Evolutionary conservation across 139 green algal species (phyloP).

Genomic region (Astrephomene gubernaculifera): DNA sequence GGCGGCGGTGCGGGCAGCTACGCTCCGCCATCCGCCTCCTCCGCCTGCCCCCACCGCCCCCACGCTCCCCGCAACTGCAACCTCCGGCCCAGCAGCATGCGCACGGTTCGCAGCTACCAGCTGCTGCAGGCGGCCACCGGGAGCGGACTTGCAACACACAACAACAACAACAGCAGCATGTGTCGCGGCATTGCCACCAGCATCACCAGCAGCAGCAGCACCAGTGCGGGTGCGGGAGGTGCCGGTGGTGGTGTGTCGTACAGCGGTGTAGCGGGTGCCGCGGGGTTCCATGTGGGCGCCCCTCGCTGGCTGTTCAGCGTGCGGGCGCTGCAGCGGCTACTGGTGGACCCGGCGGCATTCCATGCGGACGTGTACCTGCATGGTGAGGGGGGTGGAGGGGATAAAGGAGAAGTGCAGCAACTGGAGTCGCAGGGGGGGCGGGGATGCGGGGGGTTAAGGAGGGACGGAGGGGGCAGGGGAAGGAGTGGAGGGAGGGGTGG

Average conservation of each 20-base stretch:
- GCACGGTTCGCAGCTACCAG: constrained; percentile 50
- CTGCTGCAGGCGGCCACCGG: constrained; percentile 24
- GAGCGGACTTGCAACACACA: too few relatives aligned
- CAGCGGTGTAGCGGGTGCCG: too few relatives aligned
- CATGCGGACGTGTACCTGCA: constrained; percentile 51
- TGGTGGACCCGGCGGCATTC: constrained; percentile 40
- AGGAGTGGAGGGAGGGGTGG: too few relatives aligned
- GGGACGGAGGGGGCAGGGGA: too few relatives aligned
- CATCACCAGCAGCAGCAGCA: too few relatives aligned
- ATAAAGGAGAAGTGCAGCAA: background rate
- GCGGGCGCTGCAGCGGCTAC: constrained; percentile 38
- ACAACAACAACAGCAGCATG: too few relatives aligned
- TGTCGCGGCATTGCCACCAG: too few relatives aligned
- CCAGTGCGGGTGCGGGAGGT: too few relatives aligned
- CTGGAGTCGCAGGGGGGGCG: too few relatives aligned
- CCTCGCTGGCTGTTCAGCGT: constrained; percentile 51
- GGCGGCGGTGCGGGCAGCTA: background rate
- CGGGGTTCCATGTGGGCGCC: constrained; percentile 46
- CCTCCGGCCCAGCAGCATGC: constrained; percentile 47
- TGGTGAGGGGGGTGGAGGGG: background rate
- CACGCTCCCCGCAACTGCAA: constrained; percentile 11
- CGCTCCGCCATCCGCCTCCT: background rate
- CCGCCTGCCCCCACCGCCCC: too few relatives aligned
- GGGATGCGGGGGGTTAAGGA: too few relatives aligned
- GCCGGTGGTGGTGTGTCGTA: too few relatives aligned